Conservation (phyloP, 345 rosid species). For the Trapa incisa region DNA sequence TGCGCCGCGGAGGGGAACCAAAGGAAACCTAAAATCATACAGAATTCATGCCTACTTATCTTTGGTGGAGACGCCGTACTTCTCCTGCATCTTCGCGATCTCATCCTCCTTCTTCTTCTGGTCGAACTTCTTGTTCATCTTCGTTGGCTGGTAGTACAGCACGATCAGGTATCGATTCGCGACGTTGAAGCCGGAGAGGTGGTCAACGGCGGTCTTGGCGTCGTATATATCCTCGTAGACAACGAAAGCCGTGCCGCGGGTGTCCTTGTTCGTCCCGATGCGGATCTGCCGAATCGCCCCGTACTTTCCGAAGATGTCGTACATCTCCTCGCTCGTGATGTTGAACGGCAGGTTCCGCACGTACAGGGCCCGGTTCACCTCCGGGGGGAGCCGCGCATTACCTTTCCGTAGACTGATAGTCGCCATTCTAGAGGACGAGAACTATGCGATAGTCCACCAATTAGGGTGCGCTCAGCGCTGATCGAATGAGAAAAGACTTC, state of each 20-base stretch:
- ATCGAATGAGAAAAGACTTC: too few species aligned
- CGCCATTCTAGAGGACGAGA: slow-evolving; percentile 21
- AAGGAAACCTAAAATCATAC: not conserved
- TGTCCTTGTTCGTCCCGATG: slow-evolving; percentile 76
- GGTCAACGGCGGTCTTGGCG: slow-evolving; percentile 94
- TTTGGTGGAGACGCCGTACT: slow-evolving; percentile 79
- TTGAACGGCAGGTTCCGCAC: slow-evolving; percentile 97
- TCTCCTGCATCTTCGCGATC: slow-evolving; percentile 76
- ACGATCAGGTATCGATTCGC: slow-evolving; percentile 89
- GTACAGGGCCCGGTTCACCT: slow-evolving; percentile 86
- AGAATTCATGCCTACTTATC: slow-evolving; percentile 32
- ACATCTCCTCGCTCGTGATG: slow-evolving; percentile 98
- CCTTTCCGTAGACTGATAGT: slow-evolving; percentile 66
- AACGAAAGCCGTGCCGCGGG: slow-evolving; percentile 88
- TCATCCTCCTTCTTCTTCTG: slow-evolving; percentile 89
- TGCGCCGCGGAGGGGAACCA: not conserved
- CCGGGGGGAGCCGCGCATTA: slow-evolving; percentile 88
- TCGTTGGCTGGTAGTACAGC: slow-evolving; percentile 78
- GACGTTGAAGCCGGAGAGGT: slow-evolving; percentile 94
- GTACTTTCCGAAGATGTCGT: slow-evolving; percentile 95
- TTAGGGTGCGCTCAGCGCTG: not conserved
- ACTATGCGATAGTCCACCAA: not conserved
- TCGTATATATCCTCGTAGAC: slow-evolving; percentile 96
- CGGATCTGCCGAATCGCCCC: slow-evolving; percentile 97
- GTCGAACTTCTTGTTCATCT: slow-evolving; percentile 92